Conservation (phyloP, 805 yeast species). For the Kurtzmaniella fragi region DNA sequence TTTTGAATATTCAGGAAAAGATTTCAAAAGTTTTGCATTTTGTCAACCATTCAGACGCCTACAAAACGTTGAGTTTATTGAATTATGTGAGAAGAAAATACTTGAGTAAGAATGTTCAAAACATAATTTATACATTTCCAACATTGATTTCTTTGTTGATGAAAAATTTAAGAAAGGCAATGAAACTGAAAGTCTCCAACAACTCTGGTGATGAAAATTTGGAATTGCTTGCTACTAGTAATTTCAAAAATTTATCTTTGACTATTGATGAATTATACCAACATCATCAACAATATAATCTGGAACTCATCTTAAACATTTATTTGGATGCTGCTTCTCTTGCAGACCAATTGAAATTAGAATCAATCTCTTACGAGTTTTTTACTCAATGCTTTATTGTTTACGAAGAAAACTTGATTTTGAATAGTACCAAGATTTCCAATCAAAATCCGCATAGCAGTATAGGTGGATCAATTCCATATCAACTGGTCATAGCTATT, state of each 20-base stretch:
- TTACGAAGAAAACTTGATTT: slow-evolving; percentile 58
- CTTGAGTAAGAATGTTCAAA: slow-evolving; percentile 49
- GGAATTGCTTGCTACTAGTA: slow-evolving; percentile 34
- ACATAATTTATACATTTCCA: slow-evolving; percentile 67
- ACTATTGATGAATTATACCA: slow-evolving; percentile 62
- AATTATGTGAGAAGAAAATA: slow-evolving; percentile 37
- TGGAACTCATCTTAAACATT: slow-evolving; percentile 40
- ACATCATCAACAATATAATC: slow-evolving; percentile 24
- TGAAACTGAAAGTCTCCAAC: slow-evolving; percentile 20
- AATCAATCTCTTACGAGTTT: slow-evolving; percentile 79
- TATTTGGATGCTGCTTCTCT: slow-evolving; percentile 64
- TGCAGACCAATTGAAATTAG: slow-evolving; percentile 72
- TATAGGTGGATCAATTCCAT: slow-evolving; percentile 45
- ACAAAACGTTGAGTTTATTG: slow-evolving; percentile 26
- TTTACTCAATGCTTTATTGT: slow-evolving; percentile 83
- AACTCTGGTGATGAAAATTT: slow-evolving; percentile 13
- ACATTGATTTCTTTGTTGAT: slow-evolving; percentile 62
- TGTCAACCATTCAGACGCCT: slow-evolving; percentile 41
- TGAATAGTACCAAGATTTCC: slow-evolving; percentile 11
- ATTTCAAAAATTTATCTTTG: slow-evolving; percentile 72
- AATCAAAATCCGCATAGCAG: slow-evolving; percentile 31
- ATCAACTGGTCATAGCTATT: slow-evolving; percentile 42
- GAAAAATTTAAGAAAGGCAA: slow-evolving; percentile 47
- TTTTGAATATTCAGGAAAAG: slow-evolving; percentile 48
- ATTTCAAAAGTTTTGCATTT: slow-evolving; percentile 69